These are phyloP conservation scores for Neonectria magnoliae DNA, from an alignment of 2,329 filamentous ascomycete species.

Conservation along the genomic window DNA sequence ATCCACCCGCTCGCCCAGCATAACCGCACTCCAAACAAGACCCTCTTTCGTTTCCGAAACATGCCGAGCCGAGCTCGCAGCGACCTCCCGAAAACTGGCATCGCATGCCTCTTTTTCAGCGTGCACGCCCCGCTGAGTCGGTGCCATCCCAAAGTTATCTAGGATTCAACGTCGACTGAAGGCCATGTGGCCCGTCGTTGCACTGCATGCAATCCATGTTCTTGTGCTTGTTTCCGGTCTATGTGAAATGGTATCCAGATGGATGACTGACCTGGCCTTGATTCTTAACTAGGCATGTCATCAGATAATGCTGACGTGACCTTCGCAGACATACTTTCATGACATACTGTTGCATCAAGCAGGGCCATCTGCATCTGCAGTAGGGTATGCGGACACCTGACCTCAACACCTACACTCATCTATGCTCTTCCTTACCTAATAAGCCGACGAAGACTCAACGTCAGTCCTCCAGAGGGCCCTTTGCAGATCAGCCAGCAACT, in stretches of 20 bases:
- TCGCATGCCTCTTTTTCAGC: not conserved
- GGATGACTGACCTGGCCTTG: not conserved
- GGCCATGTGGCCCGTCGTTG: conserved; percentile 21
- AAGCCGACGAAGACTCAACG: not conserved
- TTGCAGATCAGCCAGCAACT: not conserved
- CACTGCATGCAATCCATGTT: not conserved
- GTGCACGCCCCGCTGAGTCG: not conserved
- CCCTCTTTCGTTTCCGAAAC: conserved; percentile 17
- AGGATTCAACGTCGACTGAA: not conserved
- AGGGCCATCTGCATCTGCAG: not conserved
- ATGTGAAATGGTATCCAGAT: not conserved
- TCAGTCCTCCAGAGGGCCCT: not conserved
- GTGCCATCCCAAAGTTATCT: not conserved
- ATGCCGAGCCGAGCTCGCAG: conserved; percentile 2
- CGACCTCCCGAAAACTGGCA: not conserved
- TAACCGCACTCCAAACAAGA: conserved; percentile 14
- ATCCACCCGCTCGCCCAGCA: conserved; percentile 17
- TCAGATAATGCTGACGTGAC: conserved; percentile 8
- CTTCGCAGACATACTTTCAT: not conserved
- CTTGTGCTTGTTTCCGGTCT: not conserved
- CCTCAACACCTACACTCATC: not conserved
- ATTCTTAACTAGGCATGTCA: not conserved
- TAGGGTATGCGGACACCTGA: not conserved
- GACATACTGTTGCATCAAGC: not conserved
- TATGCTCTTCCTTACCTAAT: not conserved